A percentile compares a stretch with the other conserved stretches of the same genome.
phyloP scores from a whole-genome alignment of 2,329 filamentous ascomycete species.

The Penicillium verrucosum region DNA sequence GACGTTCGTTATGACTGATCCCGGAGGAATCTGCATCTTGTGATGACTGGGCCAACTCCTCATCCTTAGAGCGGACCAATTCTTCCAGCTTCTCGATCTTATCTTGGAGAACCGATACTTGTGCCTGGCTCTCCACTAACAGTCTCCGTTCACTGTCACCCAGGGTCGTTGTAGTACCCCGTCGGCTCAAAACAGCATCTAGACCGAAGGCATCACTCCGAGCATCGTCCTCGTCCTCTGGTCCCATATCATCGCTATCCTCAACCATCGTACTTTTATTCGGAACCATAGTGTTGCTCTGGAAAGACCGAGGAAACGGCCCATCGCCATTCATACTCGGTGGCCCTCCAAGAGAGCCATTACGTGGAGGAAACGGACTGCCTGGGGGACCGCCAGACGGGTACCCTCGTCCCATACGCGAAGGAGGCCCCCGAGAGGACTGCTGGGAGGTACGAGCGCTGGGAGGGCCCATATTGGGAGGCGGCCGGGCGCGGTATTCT shows the following conservation, averaged over 20 bases:
- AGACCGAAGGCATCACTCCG: slow-evolving; percentile 64
- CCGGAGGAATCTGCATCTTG: slow-evolving; percentile 50
- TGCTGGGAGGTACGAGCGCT: slow-evolving; percentile 44
- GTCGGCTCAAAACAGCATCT: slow-evolving; percentile 49
- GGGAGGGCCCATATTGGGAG: slow-evolving; percentile 44
- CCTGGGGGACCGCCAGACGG: slow-evolving; percentile 37
- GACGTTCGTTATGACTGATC: slow-evolving; percentile 60
- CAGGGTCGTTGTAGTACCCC: slow-evolving; percentile 50
- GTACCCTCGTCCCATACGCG: slow-evolving; percentile 34
- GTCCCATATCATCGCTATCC: slow-evolving; percentile 73
- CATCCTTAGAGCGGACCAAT: slow-evolving; percentile 66
- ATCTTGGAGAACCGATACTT: slow-evolving; percentile 70
- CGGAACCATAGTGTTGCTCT: slow-evolving; percentile 92
- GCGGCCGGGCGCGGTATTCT: slow-evolving; percentile 69
- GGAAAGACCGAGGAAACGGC: slow-evolving; percentile 82
- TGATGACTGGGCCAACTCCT: slow-evolving; percentile 62
- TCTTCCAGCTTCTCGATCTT: slow-evolving; percentile 71
- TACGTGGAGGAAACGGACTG: slow-evolving; percentile 40
- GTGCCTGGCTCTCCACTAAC: slow-evolving; percentile 74
- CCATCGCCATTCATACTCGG: slow-evolving; percentile 60
- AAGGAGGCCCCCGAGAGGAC: slow-evolving; percentile 34
- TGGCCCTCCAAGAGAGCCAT: slow-evolving; percentile 41
- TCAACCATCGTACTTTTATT: slow-evolving; percentile 98
- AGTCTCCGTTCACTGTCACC: slow-evolving; percentile 64
- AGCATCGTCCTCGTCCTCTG: slow-evolving; percentile 55